These are phyloP conservation scores for Yarrowia sp. DNA, from an alignment of 805 yeast species.

Conservation along the genomic window DNA sequence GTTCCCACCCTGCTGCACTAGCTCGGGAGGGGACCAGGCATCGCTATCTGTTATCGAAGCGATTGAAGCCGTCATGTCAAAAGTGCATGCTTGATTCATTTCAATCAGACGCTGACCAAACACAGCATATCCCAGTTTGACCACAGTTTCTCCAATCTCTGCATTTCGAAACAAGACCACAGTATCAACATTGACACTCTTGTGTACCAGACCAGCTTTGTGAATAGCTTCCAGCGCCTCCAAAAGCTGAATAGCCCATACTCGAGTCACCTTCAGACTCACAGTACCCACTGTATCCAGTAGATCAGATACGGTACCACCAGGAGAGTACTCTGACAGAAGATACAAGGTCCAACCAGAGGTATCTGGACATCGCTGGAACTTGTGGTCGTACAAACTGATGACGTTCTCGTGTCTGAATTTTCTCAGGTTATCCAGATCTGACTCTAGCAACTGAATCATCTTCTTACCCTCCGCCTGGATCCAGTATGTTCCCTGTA, in stretches of 20 bases:
- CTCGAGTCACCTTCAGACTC: slow-evolving; percentile 76
- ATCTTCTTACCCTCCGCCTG: slow-evolving; percentile 75
- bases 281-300: slow-evolving; percentile 71
- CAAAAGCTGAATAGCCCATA: slow-evolving; percentile 85
- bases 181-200: slow-evolving; percentile 66
- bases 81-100: slow-evolving; percentile 50
- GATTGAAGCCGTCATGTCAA: slow-evolving; percentile 41
- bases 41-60: slow-evolving; percentile 17
- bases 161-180: slow-evolving; percentile 60
- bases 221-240: slow-evolving; percentile 87
- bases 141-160: slow-evolving; percentile 58
- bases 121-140: slow-evolving; percentile 42
- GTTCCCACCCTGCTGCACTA: slow-evolving; percentile 49
- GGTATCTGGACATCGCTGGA: slow-evolving; percentile 56
- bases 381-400: slow-evolving; percentile 72
- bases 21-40: slow-evolving; percentile 84
- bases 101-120: slow-evolving; percentile 46
- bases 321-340: slow-evolving; percentile 67
- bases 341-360: slow-evolving; percentile 69
- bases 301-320: slow-evolving; percentile 68
- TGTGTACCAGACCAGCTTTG: slow-evolving; percentile 83
- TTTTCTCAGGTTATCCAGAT: slow-evolving; percentile 66
- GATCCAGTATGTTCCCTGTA: slow-evolving; percentile 73
- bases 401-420: slow-evolving; percentile 71
- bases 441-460: slow-evolving; percentile 76